phyloP scores from a whole-genome alignment of 1,139 yeast species.

The Pichia sp. region DNA sequence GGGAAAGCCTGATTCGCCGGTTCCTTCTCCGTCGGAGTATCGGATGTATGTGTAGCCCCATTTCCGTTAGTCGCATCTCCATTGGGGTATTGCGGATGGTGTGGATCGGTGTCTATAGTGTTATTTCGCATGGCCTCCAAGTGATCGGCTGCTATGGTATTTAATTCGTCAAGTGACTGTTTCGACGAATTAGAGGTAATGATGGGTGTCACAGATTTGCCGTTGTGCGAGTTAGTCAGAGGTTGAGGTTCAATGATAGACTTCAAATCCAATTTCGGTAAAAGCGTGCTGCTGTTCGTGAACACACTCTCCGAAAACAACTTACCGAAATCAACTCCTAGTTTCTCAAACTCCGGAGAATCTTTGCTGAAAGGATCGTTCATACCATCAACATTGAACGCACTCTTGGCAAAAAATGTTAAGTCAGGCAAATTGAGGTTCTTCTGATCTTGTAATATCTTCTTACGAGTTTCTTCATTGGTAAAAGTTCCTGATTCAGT shows the following conservation, averaged over 20 bases:
- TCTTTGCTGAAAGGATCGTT: conserved; percentile 3
- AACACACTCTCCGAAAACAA: conserved; percentile 24
- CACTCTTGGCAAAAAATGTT: conserved; percentile 10
- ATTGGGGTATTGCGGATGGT: no score
- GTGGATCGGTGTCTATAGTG: no score
- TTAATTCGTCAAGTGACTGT: no score
- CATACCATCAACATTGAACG: neutral
- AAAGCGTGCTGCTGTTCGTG: conserved; percentile 33
- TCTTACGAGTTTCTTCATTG: neutral
- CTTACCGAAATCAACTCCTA: conserved; percentile 19
- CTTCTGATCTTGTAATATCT: neutral
- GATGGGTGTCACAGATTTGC: no score
- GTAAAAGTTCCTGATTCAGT: neutral
- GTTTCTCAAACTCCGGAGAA: conserved; percentile 12
- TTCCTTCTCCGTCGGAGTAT: no score
- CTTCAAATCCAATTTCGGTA: conserved; percentile 18
- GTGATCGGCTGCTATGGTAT: no score
- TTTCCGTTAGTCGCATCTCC: no score
- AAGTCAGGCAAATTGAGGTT: conserved; percentile 11
- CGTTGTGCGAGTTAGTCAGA: no score
- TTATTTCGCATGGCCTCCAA: no score
- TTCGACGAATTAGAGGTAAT: no score
- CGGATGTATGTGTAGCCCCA: no score
- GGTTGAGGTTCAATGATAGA: neutral
- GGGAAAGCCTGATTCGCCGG: no score